Evolutionary conservation across 2,329 filamentous ascomycete genomes (phyloP), one percentile per base, ranked within the genome.

Genomic region (Aspergillus clavatus): DNA sequence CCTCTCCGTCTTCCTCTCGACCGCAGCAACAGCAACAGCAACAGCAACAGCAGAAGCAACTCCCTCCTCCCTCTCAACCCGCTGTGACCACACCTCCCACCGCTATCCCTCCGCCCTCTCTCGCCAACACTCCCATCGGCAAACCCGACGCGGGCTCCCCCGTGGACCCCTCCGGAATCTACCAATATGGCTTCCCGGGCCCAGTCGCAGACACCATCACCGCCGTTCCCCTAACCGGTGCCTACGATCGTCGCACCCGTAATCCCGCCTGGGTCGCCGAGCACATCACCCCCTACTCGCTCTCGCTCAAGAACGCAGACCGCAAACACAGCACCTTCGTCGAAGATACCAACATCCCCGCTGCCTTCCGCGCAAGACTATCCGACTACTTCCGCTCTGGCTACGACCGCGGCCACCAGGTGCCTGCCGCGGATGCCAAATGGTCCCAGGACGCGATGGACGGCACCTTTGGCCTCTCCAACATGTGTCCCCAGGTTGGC

Each of bases 401-500:
- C 60, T 98, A 94, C 68, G 93, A 98, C 69, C 82, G 93, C 28
- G 93, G 93, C 50, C 93, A 98, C 72, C 93, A 98, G 72, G 91
- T 97, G 7, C 93, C 93, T 7, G 93, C 93, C 5, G 93, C 93
- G 31, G 93, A 98, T 71, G 88, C 87, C 45, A 95, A 94, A 73
- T 98, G 93, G 90, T 87, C 83, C 52, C 93, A 98, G 71, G 69
- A 80, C 27, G 90, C 93, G 53, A 95, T 98, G 89, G 83, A 98
- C 71, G 88, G 87, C 46, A 98, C 93, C 2, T 98, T 98, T 64
- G 84, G 82, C 62, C 79, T 98, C 45, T 85, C 80, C 64, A 98
- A 98, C 73, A 98, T 98, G 90, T 95, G 90, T 64, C 93, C 93
- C 24, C 93, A 98, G 72, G 93, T 98, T 23, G 93, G 93, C 55